Conservation (phyloP, 768 basidiomycete species). For the Boletus sp. region DNA sequence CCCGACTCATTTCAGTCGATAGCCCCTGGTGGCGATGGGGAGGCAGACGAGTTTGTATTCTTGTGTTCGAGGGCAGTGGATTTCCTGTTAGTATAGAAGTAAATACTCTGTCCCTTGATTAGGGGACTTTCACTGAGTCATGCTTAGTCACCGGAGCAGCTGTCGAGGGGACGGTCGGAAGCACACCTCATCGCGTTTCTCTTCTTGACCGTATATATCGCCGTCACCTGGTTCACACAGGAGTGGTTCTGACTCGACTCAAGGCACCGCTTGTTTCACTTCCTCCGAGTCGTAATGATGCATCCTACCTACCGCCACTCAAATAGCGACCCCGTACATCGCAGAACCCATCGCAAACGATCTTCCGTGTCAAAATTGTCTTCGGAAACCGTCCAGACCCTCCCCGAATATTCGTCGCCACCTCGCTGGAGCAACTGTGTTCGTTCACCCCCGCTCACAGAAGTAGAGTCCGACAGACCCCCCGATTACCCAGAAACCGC, state of each 20-base stretch:
- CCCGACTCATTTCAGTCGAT: neutral
- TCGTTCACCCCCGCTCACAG: slow-evolving; percentile 22
- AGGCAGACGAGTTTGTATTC: neutral
- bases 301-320: slow-evolving; percentile 16
- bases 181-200: neutral
- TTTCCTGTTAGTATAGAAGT: no score
- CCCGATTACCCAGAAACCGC: slow-evolving; percentile 77
- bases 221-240: slow-evolving; percentile 11
- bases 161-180: neutral
- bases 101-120: no score
- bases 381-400: slow-evolving; percentile 60
- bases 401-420: slow-evolving; percentile 60
- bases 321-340: slow-evolving; percentile 16
- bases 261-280: neutral
- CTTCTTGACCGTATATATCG: neutral
- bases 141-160: slow-evolving; percentile 23
- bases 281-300: slow-evolving; percentile 6
- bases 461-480: slow-evolving; percentile 51
- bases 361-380: slow-evolving; percentile 56
- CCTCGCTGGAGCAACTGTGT: slow-evolving; percentile 19
- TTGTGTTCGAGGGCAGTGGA: neutral
- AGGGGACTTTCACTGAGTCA: slow-evolving; percentile 2
- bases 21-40: neutral
- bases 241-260: slow-evolving; percentile 11
- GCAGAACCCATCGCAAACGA: slow-evolving; percentile 52